phyloP scores from a whole-genome alignment of 768 basidiomycete species.

The Leccinellum rugosiceps region DNA sequence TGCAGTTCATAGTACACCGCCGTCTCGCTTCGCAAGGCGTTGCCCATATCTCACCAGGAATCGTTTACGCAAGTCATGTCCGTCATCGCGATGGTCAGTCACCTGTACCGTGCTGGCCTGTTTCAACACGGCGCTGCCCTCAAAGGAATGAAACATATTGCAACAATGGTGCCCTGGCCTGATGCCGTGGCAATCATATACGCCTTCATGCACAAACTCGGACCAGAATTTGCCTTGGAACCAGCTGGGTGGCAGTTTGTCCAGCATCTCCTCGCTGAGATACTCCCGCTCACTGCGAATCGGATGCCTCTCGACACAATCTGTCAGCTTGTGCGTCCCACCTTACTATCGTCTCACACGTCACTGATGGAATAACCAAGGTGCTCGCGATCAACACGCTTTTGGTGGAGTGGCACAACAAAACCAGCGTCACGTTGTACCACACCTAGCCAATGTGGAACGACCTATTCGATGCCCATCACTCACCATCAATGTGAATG shows the following conservation, averaged over 20 bases:
- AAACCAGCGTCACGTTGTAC: conserved; percentile 4
- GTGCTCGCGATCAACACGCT: conserved; percentile 10
- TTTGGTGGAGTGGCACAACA: conserved; percentile 6
- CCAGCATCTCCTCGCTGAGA: conserved; percentile 8
- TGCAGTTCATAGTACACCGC: conserved; percentile 7
- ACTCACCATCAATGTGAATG: not conserved
- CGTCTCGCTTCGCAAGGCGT: not conserved
- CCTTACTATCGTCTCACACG: not conserved
- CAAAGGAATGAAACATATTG: conserved; percentile 6
- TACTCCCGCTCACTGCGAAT: conserved; percentile 1
- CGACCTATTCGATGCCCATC: not conserved
- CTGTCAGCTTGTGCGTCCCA: conserved; percentile 15
- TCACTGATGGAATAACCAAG: conserved; percentile 9
- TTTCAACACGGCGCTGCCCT: conserved; percentile 8
- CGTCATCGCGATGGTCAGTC: conserved; percentile 11
- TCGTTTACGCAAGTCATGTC: conserved; percentile 16
- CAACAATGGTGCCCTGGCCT: conserved; percentile 11
- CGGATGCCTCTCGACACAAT: conserved; percentile 9
- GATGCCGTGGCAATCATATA: conserved; percentile 19
- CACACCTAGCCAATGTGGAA: not conserved
- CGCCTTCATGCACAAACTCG: conserved; percentile 15
- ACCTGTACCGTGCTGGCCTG: conserved; percentile 12
- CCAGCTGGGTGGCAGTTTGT: conserved; percentile 12
- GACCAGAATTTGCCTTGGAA: conserved; percentile 13
- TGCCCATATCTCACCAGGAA: conserved; percentile 3